These are phyloP conservation scores for Claviceps africana DNA, from an alignment of 2,329 filamentous ascomycete genomes.

Conservation along the genomic window DNA sequence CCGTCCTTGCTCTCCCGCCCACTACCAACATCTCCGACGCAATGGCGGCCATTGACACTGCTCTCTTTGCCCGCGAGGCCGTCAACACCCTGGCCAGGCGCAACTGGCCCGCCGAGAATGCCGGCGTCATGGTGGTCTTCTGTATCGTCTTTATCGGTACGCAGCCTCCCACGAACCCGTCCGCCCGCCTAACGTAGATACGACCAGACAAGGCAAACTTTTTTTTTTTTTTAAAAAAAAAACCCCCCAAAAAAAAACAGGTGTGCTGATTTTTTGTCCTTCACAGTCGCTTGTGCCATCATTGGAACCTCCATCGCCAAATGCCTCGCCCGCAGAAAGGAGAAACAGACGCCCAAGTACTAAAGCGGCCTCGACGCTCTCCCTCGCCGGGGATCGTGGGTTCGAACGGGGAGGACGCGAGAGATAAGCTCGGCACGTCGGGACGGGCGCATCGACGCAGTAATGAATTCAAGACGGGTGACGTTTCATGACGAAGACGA, in stretches of 20 bases:
- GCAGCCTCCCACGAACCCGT: constrained; percentile 1
- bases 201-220: too few species aligned
- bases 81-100: constrained; percentile 23
- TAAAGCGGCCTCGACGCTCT: not conserved
- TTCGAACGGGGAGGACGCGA: not conserved
- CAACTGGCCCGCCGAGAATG: constrained; percentile 25
- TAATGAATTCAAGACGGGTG: not conserved
- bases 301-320: constrained; percentile 19
- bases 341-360: constrained; percentile 15
- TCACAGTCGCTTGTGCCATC: constrained; percentile 22
- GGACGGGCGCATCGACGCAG: not conserved
- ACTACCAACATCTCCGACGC: not conserved
- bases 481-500: not conserved
- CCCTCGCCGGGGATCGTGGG: not conserved
- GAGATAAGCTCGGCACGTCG: not conserved
- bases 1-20: not conserved
- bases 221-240: too few species aligned
- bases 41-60: constrained; percentile 28
- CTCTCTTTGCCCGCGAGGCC: constrained; percentile 21
- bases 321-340: constrained; percentile 12
- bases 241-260: too few species aligned
- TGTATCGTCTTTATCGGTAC: constrained; percentile 28
- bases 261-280: too few species aligned
- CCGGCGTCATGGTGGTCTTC: constrained; percentile 29
- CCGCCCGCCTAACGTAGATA: not conserved